Base-by-base conservation (phyloP, 805 yeast genomes). In the Teunomyces lycoperdinae region DNA sequence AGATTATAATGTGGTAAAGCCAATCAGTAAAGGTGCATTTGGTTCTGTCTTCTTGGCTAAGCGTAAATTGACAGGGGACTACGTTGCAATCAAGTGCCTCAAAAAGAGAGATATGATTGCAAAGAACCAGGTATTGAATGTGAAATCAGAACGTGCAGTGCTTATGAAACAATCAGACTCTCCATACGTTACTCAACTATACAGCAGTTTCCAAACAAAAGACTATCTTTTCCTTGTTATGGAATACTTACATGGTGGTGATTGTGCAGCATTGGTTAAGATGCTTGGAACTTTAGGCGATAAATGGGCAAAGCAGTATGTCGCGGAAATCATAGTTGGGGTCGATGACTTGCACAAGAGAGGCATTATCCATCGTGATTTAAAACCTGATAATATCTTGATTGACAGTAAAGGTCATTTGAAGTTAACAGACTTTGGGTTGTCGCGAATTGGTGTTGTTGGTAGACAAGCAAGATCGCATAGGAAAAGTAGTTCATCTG, bases 161-260 rank as follows among this genome's bases (percentile, higher is more conserved):
- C 85, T 94, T 90, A 94, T 94, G 95, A 84, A 95, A 2, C 98
- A 94, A 61, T 81, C 96, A 2, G 92, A 90, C 52, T 86, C 92
- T 33, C 95, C 96, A 0, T 89, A 86, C 62, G 97, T 94, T 50
- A 98, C 96, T 1, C 90, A 85, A 60, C 72, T 94, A 28, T 87
- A 83, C 58, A 87, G 87, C 44, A 85, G 95, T 30, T 94, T 94
- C 64, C 99, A 94, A 67, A 88, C 89, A 50, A 80, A 81, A 43
- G 95, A 89, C 51, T 90, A 85, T 61, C 71, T 94, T 13, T 94
- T 88, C 60, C 73, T 94, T 55, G 99, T 94, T 2, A 92, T 95
- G 98, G 99, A 94, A 63, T 94, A 89, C 60, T 71, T 94, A 34
- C 89, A 87, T 55, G 99, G 99, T 38, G 99, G 99, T 30, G 99